Percentiles rank a stretch among this genome's conserved stretches.
These are phyloP conservation scores for Fusarium subglutinans DNA, from an alignment of 2,329 filamentous ascomycete species.

Conservation along the genomic window DNA sequence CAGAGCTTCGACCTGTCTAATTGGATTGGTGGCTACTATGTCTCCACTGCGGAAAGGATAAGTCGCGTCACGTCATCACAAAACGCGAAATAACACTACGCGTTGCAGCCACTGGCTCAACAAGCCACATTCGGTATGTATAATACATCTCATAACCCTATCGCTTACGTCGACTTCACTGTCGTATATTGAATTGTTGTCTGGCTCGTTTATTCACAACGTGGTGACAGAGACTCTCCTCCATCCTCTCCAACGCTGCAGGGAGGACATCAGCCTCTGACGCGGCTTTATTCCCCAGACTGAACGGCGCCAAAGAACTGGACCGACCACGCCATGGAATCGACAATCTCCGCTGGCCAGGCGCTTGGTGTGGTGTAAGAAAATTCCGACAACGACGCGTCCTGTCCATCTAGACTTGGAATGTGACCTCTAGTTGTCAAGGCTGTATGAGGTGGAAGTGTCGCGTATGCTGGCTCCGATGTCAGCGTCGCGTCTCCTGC, in stretches of 20 bases:
- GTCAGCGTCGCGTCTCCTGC: not conserved
- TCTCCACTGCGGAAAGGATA: not conserved
- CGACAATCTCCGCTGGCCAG: not conserved
- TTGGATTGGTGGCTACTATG: not conserved
- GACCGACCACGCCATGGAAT: not conserved
- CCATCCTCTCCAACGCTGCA: not conserved
- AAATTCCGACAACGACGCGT: not conserved
- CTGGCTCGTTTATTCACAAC: not conserved
- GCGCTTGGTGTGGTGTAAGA: not conserved
- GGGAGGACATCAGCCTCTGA: not conserved
- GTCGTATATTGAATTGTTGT: not conserved
- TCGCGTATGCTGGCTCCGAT: fast-evolving
- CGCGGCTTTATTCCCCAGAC: not conserved
- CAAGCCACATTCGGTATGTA: not conserved
- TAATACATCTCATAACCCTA: not conserved
- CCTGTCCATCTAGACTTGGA: not conserved
- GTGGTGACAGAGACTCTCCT: fast-evolving
- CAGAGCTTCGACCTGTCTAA: not conserved
- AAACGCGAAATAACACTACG: not conserved
- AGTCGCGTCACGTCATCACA: not conserved
- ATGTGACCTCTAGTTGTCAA: not conserved
- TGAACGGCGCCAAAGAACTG: not conserved
- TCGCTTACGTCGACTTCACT: not conserved
- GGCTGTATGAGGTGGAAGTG: not conserved
- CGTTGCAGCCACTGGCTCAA: not conserved